Percentiles rank a stretch among this genome's conserved stretches.
Conservation (phyloP, 768 basidiomycete species). For the Trametes cubensis region DNA sequence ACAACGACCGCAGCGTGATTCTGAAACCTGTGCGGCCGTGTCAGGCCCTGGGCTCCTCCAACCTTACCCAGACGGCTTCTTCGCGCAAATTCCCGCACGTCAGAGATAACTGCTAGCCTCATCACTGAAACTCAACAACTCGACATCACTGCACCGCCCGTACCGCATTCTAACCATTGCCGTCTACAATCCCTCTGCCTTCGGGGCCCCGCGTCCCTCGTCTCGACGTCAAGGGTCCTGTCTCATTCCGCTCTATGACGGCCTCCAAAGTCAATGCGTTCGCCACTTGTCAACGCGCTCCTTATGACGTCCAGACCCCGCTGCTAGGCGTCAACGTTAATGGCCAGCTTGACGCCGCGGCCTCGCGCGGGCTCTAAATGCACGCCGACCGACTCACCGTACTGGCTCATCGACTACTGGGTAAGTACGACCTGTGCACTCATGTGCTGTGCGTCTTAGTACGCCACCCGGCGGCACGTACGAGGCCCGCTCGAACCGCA, state of each 20-base stretch:
- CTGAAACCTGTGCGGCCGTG: constrained; percentile 19
- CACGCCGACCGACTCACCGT: background rate
- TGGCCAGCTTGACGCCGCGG: no score
- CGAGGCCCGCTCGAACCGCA: background rate
- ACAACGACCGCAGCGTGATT: constrained; percentile 23
- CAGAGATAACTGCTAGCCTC: constrained; percentile 11
- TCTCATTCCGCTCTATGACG: constrained; percentile 1
- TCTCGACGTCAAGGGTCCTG: constrained; percentile 13
- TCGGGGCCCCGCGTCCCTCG: constrained; percentile 4
- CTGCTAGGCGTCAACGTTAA: background rate
- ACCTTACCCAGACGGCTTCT: constrained; percentile 9
- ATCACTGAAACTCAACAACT: constrained; percentile 23
- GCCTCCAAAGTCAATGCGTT: background rate
- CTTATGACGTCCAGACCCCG: background rate
- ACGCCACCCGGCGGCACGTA: background rate
- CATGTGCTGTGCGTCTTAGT: background rate
- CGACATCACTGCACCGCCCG: constrained; percentile 22
- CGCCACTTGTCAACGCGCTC: background rate
- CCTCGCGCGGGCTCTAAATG: no score
- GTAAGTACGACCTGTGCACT: background rate
- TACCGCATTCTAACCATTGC: constrained; percentile 5
- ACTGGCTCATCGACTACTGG: background rate
- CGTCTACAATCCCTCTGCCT: background rate
- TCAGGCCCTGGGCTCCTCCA: constrained; percentile 8
- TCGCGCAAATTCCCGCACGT: constrained; percentile 15